Conservation (phyloP, 257 asterid species). For the Coffea eugenioides region DNA sequence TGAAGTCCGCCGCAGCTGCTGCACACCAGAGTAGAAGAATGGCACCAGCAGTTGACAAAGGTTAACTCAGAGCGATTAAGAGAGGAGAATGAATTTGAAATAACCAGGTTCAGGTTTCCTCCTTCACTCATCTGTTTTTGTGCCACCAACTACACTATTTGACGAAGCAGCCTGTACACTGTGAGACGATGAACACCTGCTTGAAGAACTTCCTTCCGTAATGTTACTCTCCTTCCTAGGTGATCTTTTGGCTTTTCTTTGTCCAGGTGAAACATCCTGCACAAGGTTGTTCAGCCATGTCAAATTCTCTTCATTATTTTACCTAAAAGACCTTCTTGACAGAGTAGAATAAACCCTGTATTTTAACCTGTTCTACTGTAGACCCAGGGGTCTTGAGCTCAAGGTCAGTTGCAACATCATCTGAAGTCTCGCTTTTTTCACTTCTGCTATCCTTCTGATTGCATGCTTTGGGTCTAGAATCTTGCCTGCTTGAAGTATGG, state of each 20-base stretch:
- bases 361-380: slow-evolving; percentile 66
- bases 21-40: neutral
- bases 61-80: slow-evolving; percentile 6
- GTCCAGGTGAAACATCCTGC: slow-evolving; percentile 71
- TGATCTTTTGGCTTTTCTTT: slow-evolving; percentile 50
- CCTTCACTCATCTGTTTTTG: slow-evolving; percentile 42
- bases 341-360: slow-evolving; percentile 10
- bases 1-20: neutral
- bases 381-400: slow-evolving; percentile 99
- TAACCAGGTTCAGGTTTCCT: slow-evolving; percentile 16
- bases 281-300: slow-evolving; percentile 12
- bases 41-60: neutral
- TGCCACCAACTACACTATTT: slow-evolving; percentile 61
- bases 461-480: slow-evolving; percentile 50
- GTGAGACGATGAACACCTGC: slow-evolving; percentile 78
- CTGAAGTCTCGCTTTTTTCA: slow-evolving; percentile 62
- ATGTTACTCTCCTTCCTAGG: slow-evolving; percentile 57
- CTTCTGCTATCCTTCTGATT: slow-evolving; percentile 60
- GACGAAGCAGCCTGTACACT: slow-evolving; percentile 80
- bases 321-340: neutral
- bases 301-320: slow-evolving; percentile 4
- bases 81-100: slow-evolving; percentile 1
- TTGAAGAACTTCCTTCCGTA: slow-evolving; percentile 75
- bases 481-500: slow-evolving; percentile 60
- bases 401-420: slow-evolving; percentile 79